phyloP scores from a whole-genome alignment of 1,284 basidiomycete species.

The Phylloporus sp. region DNA sequence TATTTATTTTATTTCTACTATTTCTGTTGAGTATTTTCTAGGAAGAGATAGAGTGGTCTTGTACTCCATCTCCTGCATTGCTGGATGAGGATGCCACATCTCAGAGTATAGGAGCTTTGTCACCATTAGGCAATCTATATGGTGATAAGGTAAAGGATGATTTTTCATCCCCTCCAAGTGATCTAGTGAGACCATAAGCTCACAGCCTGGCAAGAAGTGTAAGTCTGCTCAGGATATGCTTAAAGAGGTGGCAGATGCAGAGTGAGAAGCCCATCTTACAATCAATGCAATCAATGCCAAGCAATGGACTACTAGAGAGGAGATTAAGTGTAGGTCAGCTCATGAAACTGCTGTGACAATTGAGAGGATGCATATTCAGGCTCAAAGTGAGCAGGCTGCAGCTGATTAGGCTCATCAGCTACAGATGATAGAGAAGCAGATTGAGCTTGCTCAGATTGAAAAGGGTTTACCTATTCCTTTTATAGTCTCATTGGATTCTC shows the following conservation, averaged over 20 bases:
- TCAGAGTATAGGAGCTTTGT: background rate
- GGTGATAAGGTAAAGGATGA: background rate
- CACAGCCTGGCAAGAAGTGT: background rate
- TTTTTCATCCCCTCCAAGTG: background rate
- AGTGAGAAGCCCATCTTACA: background rate
- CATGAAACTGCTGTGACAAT: constrained; percentile 9
- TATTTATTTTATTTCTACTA: too few relatives aligned
- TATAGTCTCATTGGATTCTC: too few relatives aligned
- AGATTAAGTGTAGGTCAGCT: constrained; percentile 1
- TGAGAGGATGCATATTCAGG: constrained; percentile 8
- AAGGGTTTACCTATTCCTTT: too few relatives aligned
- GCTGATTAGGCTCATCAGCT: constrained; percentile 7
- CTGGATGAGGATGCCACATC: background rate
- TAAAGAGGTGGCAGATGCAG: background rate
- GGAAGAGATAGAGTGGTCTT: background rate
- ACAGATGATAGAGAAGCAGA: constrained; percentile 12
- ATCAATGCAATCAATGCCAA: background rate
- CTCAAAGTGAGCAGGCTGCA: constrained; percentile 9
- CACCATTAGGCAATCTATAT: background rate
- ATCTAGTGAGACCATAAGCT: background rate
- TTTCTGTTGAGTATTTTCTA: too few relatives aligned
- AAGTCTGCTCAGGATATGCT: background rate
- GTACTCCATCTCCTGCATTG: background rate
- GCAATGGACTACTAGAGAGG: background rate
- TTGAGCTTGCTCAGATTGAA: constrained; percentile 11